phyloP scores from a whole-genome alignment of 176 grass and related monocot genomes.

The Pharus latifolius region DNA sequence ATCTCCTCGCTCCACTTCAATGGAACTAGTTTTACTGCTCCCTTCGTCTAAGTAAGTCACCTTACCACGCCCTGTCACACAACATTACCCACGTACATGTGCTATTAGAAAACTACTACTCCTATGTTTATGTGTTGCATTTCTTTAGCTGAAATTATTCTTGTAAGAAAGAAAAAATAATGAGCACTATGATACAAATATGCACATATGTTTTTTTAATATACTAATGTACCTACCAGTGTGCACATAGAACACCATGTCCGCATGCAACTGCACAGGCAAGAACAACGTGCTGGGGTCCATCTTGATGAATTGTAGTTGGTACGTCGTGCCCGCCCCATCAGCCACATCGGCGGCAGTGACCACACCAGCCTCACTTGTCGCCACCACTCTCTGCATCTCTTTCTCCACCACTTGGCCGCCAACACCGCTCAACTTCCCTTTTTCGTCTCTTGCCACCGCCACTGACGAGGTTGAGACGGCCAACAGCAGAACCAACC shows the following conservation, averaged over 20 bases:
- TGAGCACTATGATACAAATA: too few relatives aligned
- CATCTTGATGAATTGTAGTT: constrained; percentile 86
- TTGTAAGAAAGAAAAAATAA: too few relatives aligned
- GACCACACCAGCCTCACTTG: constrained; percentile 47
- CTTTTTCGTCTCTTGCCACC: neutral
- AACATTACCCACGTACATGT: neutral
- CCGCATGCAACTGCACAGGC: constrained; percentile 67
- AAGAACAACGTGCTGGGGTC: constrained; percentile 72
- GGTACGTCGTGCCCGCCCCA: constrained; percentile 29
- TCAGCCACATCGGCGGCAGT: constrained; percentile 64
- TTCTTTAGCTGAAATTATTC: too few relatives aligned
- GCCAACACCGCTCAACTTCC: constrained; percentile 1
- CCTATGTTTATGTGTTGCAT: too few relatives aligned
- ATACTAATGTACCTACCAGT: constrained; percentile 35
- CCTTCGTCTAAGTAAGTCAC: constrained; percentile 44
- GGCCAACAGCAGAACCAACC: constrained; percentile 12
- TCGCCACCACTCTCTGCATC: constrained; percentile 28
- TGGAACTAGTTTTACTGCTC: constrained; percentile 14
- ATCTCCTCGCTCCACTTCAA: constrained; percentile 52
- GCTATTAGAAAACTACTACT: neutral
- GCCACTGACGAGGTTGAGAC: neutral
- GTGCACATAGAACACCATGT: constrained; percentile 84
- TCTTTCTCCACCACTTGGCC: constrained; percentile 49
- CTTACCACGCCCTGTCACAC: constrained; percentile 36
- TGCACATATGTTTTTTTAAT: neutral